Evolutionary conservation across 371 early-diverging fungal genomes (phyloP).

Genomic region (Apophysomyces trapeziformis): DNA sequence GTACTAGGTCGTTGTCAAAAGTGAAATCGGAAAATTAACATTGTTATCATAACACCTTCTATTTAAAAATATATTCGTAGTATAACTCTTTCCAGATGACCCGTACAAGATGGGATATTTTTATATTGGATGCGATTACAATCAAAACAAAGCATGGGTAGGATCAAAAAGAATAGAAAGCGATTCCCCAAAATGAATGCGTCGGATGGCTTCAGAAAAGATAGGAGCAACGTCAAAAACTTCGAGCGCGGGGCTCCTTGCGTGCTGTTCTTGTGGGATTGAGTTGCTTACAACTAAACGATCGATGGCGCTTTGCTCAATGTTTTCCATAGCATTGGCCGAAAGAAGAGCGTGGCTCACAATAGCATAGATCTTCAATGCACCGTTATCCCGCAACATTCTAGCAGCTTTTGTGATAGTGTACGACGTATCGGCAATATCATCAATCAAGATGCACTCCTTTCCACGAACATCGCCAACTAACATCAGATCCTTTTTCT

Average conservation of each 20-base stretch:
- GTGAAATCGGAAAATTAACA: too few relatives aligned
- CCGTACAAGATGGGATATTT: not conserved
- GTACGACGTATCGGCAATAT: conserved; percentile 94
- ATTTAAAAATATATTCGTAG: too few relatives aligned
- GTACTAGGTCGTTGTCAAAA: too few relatives aligned
- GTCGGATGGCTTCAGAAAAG: conserved; percentile 94
- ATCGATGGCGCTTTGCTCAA: conserved; percentile 76
- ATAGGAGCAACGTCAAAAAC: conserved; percentile 85
- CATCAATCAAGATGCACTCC: conserved; percentile 89
- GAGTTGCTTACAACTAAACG: conserved; percentile 89
- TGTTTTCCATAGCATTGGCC: conserved; percentile 81
- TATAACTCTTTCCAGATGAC: too few relatives aligned
- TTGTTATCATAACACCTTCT: too few relatives aligned
- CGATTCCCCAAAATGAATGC: conserved; percentile 96
- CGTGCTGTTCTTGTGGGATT: conserved; percentile 85
- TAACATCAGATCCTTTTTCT: conserved; percentile 77
- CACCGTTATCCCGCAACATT: conserved; percentile 85
- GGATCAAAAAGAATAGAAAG: conserved; percentile 84
- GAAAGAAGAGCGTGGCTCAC: conserved; percentile 91
- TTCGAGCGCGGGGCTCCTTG: conserved; percentile 71
- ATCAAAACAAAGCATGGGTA: conserved; percentile 32
- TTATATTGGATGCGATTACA: not conserved
- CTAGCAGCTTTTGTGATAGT: conserved; percentile 92
- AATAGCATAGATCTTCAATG: conserved; percentile 85
- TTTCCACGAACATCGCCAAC: conserved; percentile 92